Base-by-base conservation (phyloP, 352 stramenopile genomes). In the Hyphochytrium catenoides region DNA sequence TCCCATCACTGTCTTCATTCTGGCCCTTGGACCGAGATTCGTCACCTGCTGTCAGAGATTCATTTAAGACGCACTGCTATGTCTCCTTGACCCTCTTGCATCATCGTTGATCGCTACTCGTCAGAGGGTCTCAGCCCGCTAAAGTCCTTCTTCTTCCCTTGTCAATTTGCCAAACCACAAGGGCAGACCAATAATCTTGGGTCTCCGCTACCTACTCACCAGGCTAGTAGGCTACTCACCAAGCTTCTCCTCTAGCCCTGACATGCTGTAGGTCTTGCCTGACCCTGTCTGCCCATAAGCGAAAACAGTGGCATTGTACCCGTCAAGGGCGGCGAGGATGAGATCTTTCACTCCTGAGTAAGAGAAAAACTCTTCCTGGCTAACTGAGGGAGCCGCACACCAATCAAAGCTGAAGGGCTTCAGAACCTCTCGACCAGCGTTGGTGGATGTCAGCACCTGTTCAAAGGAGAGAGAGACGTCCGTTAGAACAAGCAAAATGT, bases 231-330 rank as follows among this genome's bases (percentile, higher is more conserved):
- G 12, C 26, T 26, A 9, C 50, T 42, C 22, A n/a, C 50, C 46
- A 6, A 75, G 39, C 5, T 69, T 47, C 41, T 79, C 61, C 16
- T 76, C 62, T 8, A 72, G 56, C 7, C 66, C 66, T 7, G 61
- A 76, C 66, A 79, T 76, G 34, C 57, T 77, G 36, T 73, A 79
- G 0, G 62, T 70, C 43, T 74, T 74, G 2, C 61, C 61, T 1
- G 61, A 74, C 0, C 61, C 61, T 3, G 61, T 71, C 31, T 74
- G 61, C 3, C 61, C 61, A 25, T 74, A 74, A 5, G 59, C 62
- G 31, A 72, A 72, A 18, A 72, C 56, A 7, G 62, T 74, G 11
- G 59, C 57, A 16, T 74, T 37, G 43, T 75, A 79, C 0, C 66
- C 66, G 30, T 79, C 52, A 6, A 59, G 51, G 5, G 74, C 66